Base-by-base conservation (phyloP, 306 rosid genomes). In the Lathyrus aphaca region DNA sequence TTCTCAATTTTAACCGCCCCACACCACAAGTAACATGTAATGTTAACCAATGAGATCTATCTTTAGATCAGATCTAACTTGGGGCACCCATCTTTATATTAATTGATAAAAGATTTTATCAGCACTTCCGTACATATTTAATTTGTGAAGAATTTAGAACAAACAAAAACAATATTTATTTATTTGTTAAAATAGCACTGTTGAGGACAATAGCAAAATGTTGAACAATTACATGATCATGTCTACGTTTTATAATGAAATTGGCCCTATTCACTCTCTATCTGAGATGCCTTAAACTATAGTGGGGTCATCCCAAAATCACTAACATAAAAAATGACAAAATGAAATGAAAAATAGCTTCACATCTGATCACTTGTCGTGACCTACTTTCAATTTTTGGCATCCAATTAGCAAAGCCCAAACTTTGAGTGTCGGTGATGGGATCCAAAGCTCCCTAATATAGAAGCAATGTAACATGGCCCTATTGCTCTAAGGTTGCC, bases 351-450 rank as follows among this genome's bases (percentile, higher is more conserved):
- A 58, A 15, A 40, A 62, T 62, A 53, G 23, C 42, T 73, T 64
- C 45, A 73, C 56, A 64, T 67, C 70, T 63, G 18, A 68, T 62
- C 69, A 73, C 62, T n/a, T 69, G 70, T 73, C 12, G 19, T 51
- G 42, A 14, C 2, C 56, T 50, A 48, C 4, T 27, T 62, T 25
- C 39, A 64, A 49, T 59, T 51, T 23, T 70, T 59, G 23, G 23
- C 68, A 23, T 71, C 64, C 57, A 70, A 27, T 72, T 11, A 38
- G 64, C 69, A 54, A 54, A 56, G 49, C 17, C 6, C 17, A 46
- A 38, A 37, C 48, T 50, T 67, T 44, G 40, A 6, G 51, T 72
- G 84, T 82, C 78, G 72, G 86, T 78, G 80, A 60, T 19, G 68
- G 57, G 53, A 42, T 75, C 29, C 67, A 29, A 29, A 19, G 64